Evolutionary conservation across 257 asterid genomes (phyloP), one percentile per base, ranked within the genome.

Genomic region (Fraxinus anomala): DNA sequence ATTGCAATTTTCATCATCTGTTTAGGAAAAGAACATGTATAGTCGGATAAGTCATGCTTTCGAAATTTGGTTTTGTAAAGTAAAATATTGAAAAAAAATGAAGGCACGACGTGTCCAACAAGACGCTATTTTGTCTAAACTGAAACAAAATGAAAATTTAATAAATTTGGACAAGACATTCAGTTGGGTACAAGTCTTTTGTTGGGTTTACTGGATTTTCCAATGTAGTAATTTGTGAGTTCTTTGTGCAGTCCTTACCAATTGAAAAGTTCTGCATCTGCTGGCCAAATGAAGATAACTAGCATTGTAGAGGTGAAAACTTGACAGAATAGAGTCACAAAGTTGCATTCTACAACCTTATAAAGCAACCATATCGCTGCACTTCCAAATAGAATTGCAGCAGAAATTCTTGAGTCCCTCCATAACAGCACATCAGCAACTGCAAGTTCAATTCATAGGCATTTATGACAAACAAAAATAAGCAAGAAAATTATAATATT

Each of bases 381-480:
- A 42, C 85, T 84, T 70, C 89, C 96, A 13, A 77, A 78, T 31
- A 91, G 79, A 44, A 88, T 83, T 17, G 83, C 82, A 14, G 76
- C 91, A 0, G 92, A 85, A 73, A 82, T 67, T 80, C 77, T 89
- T 65, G 63, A 70, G 77, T 89, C 79, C 49, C 87, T 86, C 96
- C 94, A 89, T 49, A 89, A 73, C 79, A 89, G 19, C 82, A 89
- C 76, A 79, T 91, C 88, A 23, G 90, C 92, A 66, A 86, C 96
- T 89, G 87, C 73, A 78, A 72, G 30, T 70, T 34, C 34, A 30
- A 49, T 70, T 6, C 0, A 47, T 49, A 71, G 59, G 19, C 26
- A 14, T 42, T 36, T 49, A 1, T 23, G 31, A 14, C 36, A 36
- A 70, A 37, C 21, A 10, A 26, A 24, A 24, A 11, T 26, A 23